Conservation (phyloP, 208 protist genomes). For the Herpetomonas tarakana region DNA sequence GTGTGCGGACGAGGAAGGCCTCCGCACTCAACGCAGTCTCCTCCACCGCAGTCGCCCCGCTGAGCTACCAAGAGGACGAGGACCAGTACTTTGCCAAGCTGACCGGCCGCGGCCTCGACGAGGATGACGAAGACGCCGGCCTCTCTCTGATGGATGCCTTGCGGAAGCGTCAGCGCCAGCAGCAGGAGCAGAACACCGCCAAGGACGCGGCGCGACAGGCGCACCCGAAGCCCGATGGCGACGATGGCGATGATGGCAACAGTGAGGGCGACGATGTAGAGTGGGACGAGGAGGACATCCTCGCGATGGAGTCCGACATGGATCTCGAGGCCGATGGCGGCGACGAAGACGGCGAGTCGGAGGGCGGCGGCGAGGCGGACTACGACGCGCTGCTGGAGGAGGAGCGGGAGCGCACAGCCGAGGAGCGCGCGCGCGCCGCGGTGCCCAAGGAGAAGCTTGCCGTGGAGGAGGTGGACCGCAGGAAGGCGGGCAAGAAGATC, state of each 20-base stretch:
- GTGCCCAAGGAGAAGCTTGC: conserved; percentile 30
- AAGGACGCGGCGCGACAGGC: conserved; percentile 18
- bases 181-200: conserved; percentile 20
- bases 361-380: conserved; percentile 35
- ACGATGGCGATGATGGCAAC: conserved; percentile 14
- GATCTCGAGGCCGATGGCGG: conserved; percentile 20
- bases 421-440: conserved; percentile 17
- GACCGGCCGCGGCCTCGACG: conserved; percentile 21
- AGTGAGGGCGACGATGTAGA: conserved; percentile 21
- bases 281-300: conserved; percentile 24
- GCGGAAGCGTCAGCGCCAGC: conserved; percentile 47
- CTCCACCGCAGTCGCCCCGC: conserved; percentile 45
- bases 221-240: conserved; percentile 5
- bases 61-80: conserved; percentile 86
- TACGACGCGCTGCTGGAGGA: conserved; percentile 69
- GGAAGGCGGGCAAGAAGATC: conserved; percentile 83
- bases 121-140: conserved; percentile 34
- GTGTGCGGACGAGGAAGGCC: conserved; percentile 79
- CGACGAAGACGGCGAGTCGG: conserved; percentile 16
- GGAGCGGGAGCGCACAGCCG: conserved; percentile 47
- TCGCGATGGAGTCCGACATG: conserved; percentile 12
- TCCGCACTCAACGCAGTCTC: conserved; percentile 38
- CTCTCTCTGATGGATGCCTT: conserved; percentile 82
- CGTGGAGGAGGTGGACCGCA: conserved; percentile 65
- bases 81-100: conserved; percentile 90